Base-by-base conservation (phyloP, 805 yeast species). In the Ascoidea tarda region DNA sequence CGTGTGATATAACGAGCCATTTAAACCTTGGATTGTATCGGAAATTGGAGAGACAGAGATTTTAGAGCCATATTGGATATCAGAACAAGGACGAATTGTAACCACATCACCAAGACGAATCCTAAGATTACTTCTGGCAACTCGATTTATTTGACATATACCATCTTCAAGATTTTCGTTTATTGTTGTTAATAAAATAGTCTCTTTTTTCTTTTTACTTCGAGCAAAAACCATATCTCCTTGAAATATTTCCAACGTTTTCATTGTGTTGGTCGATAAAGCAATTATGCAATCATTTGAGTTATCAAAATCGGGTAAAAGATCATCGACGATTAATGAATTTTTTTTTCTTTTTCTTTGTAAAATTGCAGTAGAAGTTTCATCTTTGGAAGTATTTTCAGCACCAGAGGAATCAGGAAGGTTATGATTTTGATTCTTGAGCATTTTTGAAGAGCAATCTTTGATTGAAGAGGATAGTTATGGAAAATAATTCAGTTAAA, bases 401-500 rank as follows among this genome's bases (percentile, higher is more conserved):
- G 57, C 63, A 28, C 72, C 72, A 44, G 71, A 67, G 28, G 65
- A 70, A 54, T 68, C 72, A 50, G 68, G 60, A 51, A 66, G 57
- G 38, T 53, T 52, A 6, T 38, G 44, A 38, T 38, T 38, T 38
- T 10, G 14, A 10, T 38, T 38, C 44, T 38, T 38, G 8, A 14
- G 62, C 63, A 38, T 38, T 38, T 10, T 38, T 38, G 14, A 38
- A 38, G 14, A 38, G 14, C 14, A 38, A 21, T 21, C 28, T 21
- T 21, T 21, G 28, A 21, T 21, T 21, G 28, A 21, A 21, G 28
- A 21, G 28, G 28, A 21, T 21, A 21, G 28, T 21, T 21, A 21
- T 21, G 28, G 3, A 21, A 21, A 21, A 21, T 21, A 21, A 21
- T 21, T 21, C 28, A 21, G 28, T 21, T 21, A 21, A 21, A 21